phyloP scores from a whole-genome alignment of 108 stramenopile species.

The Craspedostauros australis region DNA sequence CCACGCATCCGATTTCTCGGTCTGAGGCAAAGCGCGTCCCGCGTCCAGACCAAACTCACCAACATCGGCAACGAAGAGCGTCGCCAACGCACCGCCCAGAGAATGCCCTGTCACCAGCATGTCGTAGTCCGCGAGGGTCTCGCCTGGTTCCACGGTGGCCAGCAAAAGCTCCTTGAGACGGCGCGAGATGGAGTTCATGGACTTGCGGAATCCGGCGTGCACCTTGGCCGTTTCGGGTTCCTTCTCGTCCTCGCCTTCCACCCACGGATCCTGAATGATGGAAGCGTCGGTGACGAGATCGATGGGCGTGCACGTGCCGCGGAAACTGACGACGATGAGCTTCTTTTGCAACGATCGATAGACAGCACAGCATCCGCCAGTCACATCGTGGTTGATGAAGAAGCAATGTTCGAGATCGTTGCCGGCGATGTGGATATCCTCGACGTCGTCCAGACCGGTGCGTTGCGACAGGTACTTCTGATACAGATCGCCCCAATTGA shows the following conservation, averaged over 20 bases:
- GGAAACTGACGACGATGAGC: constrained; percentile 67
- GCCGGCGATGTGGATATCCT: background rate
- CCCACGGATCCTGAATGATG: constrained; percentile 71
- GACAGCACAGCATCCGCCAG: constrained; percentile 68
- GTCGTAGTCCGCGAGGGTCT: constrained; percentile 56
- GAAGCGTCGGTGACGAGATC: constrained; percentile 80
- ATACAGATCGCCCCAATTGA: constrained; percentile 70
- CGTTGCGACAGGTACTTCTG: constrained; percentile 17
- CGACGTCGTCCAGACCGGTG: background rate
- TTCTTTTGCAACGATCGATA: constrained; percentile 59
- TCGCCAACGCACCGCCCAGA: constrained; percentile 78
- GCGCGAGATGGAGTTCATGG: constrained; percentile 66
- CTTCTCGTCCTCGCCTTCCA: constrained; percentile 64
- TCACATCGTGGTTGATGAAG: constrained; percentile 67
- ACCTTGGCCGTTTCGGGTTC: constrained; percentile 43
- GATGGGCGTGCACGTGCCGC: constrained; percentile 71
- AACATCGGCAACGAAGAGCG: constrained; percentile 67
- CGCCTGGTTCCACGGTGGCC: constrained; percentile 53
- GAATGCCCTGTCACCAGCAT: constrained; percentile 78
- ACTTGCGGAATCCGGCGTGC: constrained; percentile 71
- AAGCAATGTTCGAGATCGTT: constrained; percentile 78
- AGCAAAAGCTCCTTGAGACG: constrained; percentile 76
- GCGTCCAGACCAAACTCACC: constrained; percentile 79
- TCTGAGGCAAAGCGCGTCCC: constrained; percentile 61
- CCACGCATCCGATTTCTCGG: constrained; percentile 64